These are phyloP conservation scores for Babjeviella inositovora DNA, from an alignment of 805 yeast species.

Conservation along the genomic window DNA sequence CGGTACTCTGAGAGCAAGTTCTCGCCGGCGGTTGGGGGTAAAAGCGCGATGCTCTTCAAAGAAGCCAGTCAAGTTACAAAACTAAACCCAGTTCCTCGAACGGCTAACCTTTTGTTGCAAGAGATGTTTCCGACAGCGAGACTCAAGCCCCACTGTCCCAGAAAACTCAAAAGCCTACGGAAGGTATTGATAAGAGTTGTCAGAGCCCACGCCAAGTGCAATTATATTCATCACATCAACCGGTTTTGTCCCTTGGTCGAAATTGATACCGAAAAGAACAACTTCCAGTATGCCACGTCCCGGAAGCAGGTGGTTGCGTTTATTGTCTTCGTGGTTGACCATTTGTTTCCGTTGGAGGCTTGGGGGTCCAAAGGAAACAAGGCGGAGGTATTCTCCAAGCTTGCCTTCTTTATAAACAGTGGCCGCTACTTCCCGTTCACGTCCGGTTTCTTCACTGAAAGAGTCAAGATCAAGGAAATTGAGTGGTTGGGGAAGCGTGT, in stretches of 20 bases:
- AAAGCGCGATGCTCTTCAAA: constrained; percentile 9
- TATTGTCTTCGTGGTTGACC: constrained; percentile 21
- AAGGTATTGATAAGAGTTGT: constrained; percentile 6
- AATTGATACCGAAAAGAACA: constrained; percentile 4
- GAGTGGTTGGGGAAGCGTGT: constrained; percentile 32
- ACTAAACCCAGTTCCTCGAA: constrained; percentile 8
- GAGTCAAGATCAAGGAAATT: constrained; percentile 25
- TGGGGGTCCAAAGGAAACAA: constrained; percentile 41
- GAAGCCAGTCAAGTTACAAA: constrained; percentile 4
- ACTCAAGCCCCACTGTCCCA: constrained; percentile 7
- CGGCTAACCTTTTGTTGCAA: constrained; percentile 2
- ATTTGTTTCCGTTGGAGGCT: constrained; percentile 28
- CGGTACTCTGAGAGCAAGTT: too few relatives aligned
- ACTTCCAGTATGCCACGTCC: constrained; percentile 14
- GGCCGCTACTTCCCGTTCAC: constrained; percentile 17
- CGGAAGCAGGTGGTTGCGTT: constrained; percentile 20
- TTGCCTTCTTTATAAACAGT: constrained; percentile 19
- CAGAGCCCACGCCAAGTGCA: constrained; percentile 13
- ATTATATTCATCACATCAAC: constrained; percentile 18
- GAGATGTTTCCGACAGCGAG: constrained; percentile 3
- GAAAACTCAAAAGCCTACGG: constrained; percentile 6
- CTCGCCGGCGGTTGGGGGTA: too few relatives aligned
- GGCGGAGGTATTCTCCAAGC: constrained; percentile 13
- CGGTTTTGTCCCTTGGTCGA: constrained; percentile 10
- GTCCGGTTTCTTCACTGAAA: constrained; percentile 12